Conservation (phyloP, 176 grass and related monocot species). For the Coix lacrymajobi region DNA sequence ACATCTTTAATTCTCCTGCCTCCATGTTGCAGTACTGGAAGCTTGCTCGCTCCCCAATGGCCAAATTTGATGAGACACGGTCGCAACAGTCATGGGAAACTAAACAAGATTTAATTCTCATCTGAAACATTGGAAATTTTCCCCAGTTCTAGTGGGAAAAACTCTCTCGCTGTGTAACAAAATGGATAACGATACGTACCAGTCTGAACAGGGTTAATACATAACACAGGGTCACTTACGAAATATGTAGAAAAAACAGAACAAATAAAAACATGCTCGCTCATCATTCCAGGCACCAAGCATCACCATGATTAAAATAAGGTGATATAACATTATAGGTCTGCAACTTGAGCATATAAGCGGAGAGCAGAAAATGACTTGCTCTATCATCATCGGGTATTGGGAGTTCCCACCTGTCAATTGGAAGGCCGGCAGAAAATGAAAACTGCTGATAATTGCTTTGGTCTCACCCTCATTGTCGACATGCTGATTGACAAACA, state of each 20-base stretch:
- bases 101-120: background rate
- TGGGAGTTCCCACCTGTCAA: background rate
- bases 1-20: background rate
- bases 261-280: background rate
- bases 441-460: background rate
- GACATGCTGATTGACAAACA: constrained; percentile 1
- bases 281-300: background rate
- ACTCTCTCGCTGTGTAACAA: background rate
- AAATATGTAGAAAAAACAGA: background rate
- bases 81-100: background rate
- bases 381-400: background rate
- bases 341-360: background rate
- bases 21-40: background rate
- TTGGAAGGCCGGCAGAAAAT: constrained; percentile 27
- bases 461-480: background rate
- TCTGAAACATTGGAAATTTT: background rate
- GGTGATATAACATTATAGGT: background rate
- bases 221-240: background rate
- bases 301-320: background rate
- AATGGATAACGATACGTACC: background rate
- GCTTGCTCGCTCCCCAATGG: background rate
- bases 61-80: background rate
- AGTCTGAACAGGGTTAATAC: background rate
- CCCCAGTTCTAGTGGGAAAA: background rate
- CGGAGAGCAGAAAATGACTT: background rate